These are phyloP conservation scores for Daedaleopsis nitida DNA, from an alignment of 768 basidiomycete genomes.

Conservation along the genomic window DNA sequence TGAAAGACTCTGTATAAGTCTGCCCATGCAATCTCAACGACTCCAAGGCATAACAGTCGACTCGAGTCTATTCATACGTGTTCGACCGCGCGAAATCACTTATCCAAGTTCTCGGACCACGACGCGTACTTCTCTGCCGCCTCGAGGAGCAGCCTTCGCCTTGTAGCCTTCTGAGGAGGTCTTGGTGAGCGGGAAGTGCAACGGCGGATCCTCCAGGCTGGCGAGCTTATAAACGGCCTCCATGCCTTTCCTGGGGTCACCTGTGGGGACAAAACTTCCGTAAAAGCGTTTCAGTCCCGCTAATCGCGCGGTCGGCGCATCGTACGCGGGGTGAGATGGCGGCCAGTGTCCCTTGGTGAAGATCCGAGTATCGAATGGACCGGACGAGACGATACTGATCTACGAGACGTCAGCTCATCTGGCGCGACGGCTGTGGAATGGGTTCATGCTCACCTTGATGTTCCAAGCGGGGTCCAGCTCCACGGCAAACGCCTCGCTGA, in stretches of 20 bases:
- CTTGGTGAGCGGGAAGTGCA: constrained; percentile 9
- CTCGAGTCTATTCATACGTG: too few species aligned
- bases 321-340: too few species aligned
- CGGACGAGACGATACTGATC: constrained; percentile 17
- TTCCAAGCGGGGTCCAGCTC: constrained; percentile 21
- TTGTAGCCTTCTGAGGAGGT: background rate
- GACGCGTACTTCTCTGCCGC: too few species aligned
- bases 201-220: background rate
- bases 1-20: too few species aligned
- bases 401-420: background rate
- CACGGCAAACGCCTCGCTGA: constrained; percentile 1
- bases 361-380: constrained; percentile 9
- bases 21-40: too few species aligned
- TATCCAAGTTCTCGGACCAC: background rate
- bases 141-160: constrained; percentile 12
- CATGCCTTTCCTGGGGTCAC: background rate
- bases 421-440: background rate
- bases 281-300: background rate
- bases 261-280: background rate
- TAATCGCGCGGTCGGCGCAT: background rate
- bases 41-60: too few species aligned
- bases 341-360: background rate
- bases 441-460: too few species aligned
- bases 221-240: constrained; percentile 12
- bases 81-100: too few species aligned